Evolutionary conservation across 2,329 filamentous ascomycete species (phyloP).

Genomic region (Fusarium cyanostomum): DNA sequence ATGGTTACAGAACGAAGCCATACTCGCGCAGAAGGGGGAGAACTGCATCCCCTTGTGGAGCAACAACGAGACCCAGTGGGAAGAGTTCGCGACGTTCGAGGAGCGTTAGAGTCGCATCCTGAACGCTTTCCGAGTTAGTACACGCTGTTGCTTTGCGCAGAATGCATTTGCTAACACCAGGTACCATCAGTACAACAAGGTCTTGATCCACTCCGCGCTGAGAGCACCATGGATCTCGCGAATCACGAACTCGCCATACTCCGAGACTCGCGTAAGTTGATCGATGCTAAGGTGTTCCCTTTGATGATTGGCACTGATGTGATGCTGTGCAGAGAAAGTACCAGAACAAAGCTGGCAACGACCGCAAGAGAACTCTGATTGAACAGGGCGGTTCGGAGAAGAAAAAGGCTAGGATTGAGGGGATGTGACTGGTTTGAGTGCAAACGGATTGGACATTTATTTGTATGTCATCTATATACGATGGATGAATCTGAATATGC

Average conservation of each 20-base stretch:
- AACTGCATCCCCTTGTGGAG: conserved; percentile 38
- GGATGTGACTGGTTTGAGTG: background rate
- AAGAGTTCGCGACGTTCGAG: conserved; percentile 36
- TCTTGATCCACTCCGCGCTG: conserved; percentile 39
- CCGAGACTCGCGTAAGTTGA: conserved; percentile 31
- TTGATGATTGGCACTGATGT: background rate
- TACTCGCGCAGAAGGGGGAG: conserved; percentile 26
- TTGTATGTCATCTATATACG: background rate
- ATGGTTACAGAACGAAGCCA: conserved; percentile 16
- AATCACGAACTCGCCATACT: conserved; percentile 33
- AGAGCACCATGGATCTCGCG: conserved; percentile 34
- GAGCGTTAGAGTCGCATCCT: conserved; percentile 40
- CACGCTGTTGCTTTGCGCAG: rapidly evolving
- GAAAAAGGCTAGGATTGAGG: conserved; percentile 14
- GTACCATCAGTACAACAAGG: conserved; percentile 26
- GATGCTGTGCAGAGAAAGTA: conserved; percentile 26
- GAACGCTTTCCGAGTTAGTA: conserved; percentile 31
- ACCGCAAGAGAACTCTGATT: conserved; percentile 32
- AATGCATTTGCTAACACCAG: background rate
- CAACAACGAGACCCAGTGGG: conserved; percentile 36
- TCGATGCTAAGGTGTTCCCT: rapidly evolving
- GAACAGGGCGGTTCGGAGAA: conserved; percentile 14
- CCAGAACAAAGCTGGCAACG: conserved; percentile 38
- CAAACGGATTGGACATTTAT: background rate
- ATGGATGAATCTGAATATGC: background rate